Base-by-base conservation (phyloP, 192 early-diverging fungal species). In the Backusella mclennaniae region DNA sequence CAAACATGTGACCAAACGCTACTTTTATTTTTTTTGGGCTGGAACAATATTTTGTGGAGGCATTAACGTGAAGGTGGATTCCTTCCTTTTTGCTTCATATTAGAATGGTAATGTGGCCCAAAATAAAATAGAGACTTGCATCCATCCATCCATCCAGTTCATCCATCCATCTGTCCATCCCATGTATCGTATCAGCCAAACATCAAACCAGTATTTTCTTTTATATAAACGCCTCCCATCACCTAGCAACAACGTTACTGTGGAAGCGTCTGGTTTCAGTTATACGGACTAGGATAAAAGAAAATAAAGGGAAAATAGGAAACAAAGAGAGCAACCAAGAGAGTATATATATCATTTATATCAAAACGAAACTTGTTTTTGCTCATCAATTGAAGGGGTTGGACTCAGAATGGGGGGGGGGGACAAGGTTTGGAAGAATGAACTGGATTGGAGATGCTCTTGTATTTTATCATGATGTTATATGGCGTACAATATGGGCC, bases 81-180 rank as follows among this genome's bases (percentile, higher is more conserved):
- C 53, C 53, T 59, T 59, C 53, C 53, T 59, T 59, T 59, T 59
- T 59, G 53, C 53, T 59, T 59, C 53, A 59, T 59, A 59, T 59
- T 21, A 53, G 52, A 59, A 59, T 59, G 53, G 53, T 59, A 59
- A 59, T 26, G 53, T 59, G 53, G 9, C 53, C 23, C 33, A 56
- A 23, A 11, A 23, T 12, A 49, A 49, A 49, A 49, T 49, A 49
- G 4, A 26, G 53, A 53, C 2, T 53, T 42, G 21, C 26, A 44
- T 44, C 69, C 36, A 71, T 71, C 69, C 36, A 41, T 71, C 36
- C 39, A 71, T 71, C 69, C 36, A 44, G 39, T 44, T 14, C 42
- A 44, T 44, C 42, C 42, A 14, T 44, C 14, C 42, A 44, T 44
- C 42, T 12, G 14, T 44, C 42, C 42, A 44, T 44, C 42, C 21